Evolutionary conservation across 371 early-diverging fungal genomes (phyloP).

Genomic region (Mortierella sp.): DNA sequence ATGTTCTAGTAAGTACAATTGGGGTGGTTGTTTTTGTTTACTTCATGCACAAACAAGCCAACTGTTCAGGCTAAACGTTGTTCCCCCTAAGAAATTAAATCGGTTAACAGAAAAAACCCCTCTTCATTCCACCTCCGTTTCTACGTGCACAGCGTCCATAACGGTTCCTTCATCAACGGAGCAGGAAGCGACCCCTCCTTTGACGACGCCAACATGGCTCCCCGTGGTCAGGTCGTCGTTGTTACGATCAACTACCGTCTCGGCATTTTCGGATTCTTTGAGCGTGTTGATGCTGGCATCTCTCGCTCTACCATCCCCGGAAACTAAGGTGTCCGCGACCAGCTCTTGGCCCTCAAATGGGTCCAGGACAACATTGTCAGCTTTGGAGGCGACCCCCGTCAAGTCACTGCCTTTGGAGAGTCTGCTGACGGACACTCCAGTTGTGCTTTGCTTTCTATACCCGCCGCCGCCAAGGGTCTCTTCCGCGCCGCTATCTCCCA

Average conservation of each 20-base stretch:
- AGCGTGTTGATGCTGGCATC: slow-evolving; percentile 54
- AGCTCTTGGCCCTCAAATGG: slow-evolving; percentile 63
- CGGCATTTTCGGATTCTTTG: slow-evolving; percentile 63
- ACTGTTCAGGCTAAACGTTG: neutral
- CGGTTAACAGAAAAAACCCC: neutral
- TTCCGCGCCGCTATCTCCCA: slow-evolving; percentile 53
- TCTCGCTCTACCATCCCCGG: slow-evolving; percentile 44
- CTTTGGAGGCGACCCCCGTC: slow-evolving; percentile 63
- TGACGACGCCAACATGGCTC: slow-evolving; percentile 51
- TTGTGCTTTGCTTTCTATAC: slow-evolving; percentile 53
- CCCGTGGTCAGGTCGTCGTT: slow-evolving; percentile 51
- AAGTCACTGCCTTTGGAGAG: slow-evolving; percentile 63
- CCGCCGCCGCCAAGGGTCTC: slow-evolving; percentile 49
- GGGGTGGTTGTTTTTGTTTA: neutral
- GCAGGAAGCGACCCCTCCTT: slow-evolving; percentile 54
- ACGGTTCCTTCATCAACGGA: slow-evolving; percentile 55
- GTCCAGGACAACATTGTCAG: slow-evolving; percentile 59
- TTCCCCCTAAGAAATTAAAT: neutral
- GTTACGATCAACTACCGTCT: slow-evolving; percentile 67
- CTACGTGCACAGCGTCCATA: slow-evolving; percentile 32
- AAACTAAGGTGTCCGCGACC: slow-evolving; percentile 52
- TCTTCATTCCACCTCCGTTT: neutral
- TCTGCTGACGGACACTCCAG: slow-evolving; percentile 64
- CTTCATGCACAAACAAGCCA: neutral
- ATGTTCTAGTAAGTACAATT: slow-evolving; percentile 54